Evolutionary conservation across 305 asterid species (phyloP).

Genomic region (Fraxinus velutina): DNA sequence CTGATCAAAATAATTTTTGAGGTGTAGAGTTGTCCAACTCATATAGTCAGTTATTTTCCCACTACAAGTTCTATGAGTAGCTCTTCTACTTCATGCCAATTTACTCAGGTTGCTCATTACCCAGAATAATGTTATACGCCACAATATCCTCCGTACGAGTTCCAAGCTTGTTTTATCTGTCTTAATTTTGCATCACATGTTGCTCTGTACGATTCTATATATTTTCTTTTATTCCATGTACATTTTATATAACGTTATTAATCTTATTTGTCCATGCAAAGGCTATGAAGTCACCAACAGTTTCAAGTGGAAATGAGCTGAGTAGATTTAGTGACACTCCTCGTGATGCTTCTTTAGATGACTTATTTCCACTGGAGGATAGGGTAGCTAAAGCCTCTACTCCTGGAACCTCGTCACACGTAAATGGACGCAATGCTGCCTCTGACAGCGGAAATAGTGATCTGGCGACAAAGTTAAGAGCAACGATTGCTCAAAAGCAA

Average conservation of each 20-base stretch:
- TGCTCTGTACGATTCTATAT: neutral
- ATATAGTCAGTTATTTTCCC: neutral
- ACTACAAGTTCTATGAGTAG: neutral
- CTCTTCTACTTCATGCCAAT: constrained; percentile 9
- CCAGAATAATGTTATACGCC: neutral
- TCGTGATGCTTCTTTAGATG: constrained; percentile 92
- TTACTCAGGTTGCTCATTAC: constrained; percentile 6
- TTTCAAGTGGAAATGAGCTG: constrained; percentile 63
- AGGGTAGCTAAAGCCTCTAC: constrained; percentile 70
- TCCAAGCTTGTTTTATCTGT: constrained; percentile 1
- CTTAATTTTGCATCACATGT: neutral
- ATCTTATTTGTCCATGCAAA: constrained; percentile 31
- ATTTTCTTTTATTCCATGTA: constrained; percentile 8
- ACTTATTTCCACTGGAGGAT: constrained; percentile 75
- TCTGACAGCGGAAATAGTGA: constrained; percentile 70
- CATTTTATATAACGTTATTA: constrained; percentile 10
- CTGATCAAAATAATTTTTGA: constrained; percentile 14
- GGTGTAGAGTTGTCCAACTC: neutral
- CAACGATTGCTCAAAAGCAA: constrained; percentile 86
- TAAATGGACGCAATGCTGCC: constrained; percentile 41
- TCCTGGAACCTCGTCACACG: constrained; percentile 72
- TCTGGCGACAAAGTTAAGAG: constrained; percentile 89
- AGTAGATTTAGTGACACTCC: constrained; percentile 95
- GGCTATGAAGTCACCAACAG: constrained; percentile 57
- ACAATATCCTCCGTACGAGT: neutral